Evolutionary conservation across 768 basidiomycete genomes (phyloP), one percentile per base, ranked within the genome.

Genomic region (Collybiopsis luxurians): DNA sequence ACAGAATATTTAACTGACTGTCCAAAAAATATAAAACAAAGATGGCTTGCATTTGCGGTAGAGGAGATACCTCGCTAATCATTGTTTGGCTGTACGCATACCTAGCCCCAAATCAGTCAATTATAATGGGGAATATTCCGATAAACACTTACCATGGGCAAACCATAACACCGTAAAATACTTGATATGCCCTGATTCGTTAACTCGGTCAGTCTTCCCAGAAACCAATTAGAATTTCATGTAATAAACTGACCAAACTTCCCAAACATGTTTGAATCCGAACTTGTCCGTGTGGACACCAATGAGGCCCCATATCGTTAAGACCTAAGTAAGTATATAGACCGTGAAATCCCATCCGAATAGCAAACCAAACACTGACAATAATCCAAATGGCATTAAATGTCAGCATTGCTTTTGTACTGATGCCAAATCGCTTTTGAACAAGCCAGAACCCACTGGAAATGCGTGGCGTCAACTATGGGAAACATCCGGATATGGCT

Each of bases 241-340:
- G 6, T 34, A 6, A 48, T 38, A 10, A 46, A 34, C 36, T 6
- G 21, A 21, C 85, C 87, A 89, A 28, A 89, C 82, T 67, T 91
- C 90, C 89, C 89, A 91, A 58, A 85, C 81, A 64, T 91, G 86
- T 69, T 92, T 89, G 73, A 90, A 91, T 12, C 89, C 89, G 63
- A 92, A 86, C 44, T 80, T 84, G 63, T 82, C 68, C 15, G 87
- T 88, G 61, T 85, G 85, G 1, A 90, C 79, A n/a, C 89, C 89
- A 60, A 87, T 82, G 24, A 91, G 80, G 38, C 89, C 89, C 89
- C 89, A 91, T 4, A 85, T 62, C 10, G 84, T 86, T 46, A 89
- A 67, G 21, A 88, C 69, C 85, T 87, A 38, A 11, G 21, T 42
- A 43, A 17, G 34, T n/a, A n/a, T n/a, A n/a, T n/a, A n/a, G n/a